These are phyloP conservation scores for Neoascochyta sp. DNA, from an alignment of 2,329 filamentous ascomycete species.

Conservation along the genomic window DNA sequence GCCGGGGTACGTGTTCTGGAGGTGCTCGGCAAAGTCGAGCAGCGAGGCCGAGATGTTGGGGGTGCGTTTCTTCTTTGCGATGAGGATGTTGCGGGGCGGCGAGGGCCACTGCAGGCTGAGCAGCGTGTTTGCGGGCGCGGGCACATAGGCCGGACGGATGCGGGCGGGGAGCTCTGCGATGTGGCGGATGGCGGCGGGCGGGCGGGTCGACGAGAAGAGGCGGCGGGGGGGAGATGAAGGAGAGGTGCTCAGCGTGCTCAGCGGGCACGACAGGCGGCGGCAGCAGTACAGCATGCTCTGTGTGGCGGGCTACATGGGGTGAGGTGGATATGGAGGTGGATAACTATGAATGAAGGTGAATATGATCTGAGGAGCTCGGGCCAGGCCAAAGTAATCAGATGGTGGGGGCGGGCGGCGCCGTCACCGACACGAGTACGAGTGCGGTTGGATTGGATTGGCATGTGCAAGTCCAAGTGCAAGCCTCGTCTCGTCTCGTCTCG, in stretches of 20 bases:
- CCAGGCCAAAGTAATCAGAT: too few relatives aligned
- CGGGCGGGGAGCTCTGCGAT: conserved; percentile 35
- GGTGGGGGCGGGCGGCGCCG: too few relatives aligned
- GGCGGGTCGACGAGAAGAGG: conserved; percentile 25
- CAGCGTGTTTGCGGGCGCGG: conserved; percentile 57
- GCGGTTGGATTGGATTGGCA: too few relatives aligned
- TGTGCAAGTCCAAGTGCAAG: too few relatives aligned
- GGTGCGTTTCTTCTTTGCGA: conserved; percentile 64
- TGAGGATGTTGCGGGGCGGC: conserved; percentile 64
- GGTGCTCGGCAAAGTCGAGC: conserved; percentile 62
- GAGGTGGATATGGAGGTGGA: too few relatives aligned
- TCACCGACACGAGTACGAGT: too few relatives aligned
- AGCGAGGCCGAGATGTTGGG: conserved; percentile 54
- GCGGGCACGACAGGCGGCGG: conserved; percentile 7
- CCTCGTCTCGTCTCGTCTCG: too few relatives aligned
- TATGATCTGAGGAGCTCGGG: too few relatives aligned
- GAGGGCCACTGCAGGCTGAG: conserved; percentile 65
- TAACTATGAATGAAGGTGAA: too few relatives aligned
- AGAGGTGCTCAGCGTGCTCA: too few relatives aligned
- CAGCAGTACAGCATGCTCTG: conserved; percentile 26
- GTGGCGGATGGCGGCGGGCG: conserved; percentile 21
- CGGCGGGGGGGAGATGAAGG: conserved; percentile 6
- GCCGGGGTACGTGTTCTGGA: conserved; percentile 73
- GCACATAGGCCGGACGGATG: conserved; percentile 42
- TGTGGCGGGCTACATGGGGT: conserved; percentile 23